Evolutionary conservation across 1,284 basidiomycete species (phyloP).

Genomic region (Ceratobasidium sp.): DNA sequence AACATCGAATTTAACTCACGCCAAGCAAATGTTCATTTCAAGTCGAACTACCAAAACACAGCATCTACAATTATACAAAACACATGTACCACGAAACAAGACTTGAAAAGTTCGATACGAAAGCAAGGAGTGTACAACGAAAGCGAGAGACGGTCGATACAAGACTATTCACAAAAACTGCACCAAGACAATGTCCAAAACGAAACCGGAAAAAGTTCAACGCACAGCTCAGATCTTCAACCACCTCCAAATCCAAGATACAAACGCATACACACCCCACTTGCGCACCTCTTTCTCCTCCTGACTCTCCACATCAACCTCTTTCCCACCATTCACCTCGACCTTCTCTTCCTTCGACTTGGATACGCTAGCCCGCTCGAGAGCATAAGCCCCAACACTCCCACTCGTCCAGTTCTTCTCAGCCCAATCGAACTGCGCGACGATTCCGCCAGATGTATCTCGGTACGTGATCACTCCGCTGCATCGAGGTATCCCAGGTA

Average conservation of each 20-base stretch:
- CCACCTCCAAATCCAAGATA: neutral
- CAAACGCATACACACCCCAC: neutral
- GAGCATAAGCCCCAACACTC: slow-evolving; percentile 19
- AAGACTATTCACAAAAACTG: no score
- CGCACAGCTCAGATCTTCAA: neutral
- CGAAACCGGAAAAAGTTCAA: no score
- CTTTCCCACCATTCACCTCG: neutral
- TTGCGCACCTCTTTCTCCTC: neutral
- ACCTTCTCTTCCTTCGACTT: neutral
- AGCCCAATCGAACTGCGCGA: slow-evolving; percentile 32
- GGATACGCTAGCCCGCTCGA: neutral
- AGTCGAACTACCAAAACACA: no score
- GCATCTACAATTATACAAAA: no score
- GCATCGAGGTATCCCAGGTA: slow-evolving; percentile 14
- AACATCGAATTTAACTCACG: no score
- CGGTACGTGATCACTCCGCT: neutral
- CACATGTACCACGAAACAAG: no score
- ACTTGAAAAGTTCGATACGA: no score
- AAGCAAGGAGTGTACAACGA: no score
- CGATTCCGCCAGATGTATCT: slow-evolving; percentile 12
- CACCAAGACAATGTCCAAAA: no score
- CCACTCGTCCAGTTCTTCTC: slow-evolving; percentile 40
- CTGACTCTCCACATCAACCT: neutral
- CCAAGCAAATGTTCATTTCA: no score
- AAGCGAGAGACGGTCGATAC: no score